A percentile compares a stretch with the other conserved stretches of the same genome.
Evolutionary conservation across 2,329 filamentous ascomycete genomes (phyloP).

Genomic region (Alternaria incomplexa): DNA sequence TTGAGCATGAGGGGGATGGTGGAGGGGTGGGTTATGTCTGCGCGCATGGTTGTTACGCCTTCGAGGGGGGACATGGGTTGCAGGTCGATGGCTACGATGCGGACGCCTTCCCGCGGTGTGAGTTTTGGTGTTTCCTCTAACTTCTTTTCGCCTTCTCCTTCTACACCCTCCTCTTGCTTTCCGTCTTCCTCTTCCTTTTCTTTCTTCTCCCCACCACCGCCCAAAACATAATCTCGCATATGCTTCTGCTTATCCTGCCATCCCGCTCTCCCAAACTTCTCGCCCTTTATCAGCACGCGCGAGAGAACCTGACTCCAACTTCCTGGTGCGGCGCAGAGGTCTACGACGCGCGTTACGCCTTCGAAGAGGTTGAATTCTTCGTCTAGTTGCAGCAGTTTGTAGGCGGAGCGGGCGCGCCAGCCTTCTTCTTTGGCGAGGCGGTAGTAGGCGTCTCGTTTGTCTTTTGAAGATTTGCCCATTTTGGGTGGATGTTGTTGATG

Average conservation of each 20-base stretch:
- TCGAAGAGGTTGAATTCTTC: constrained; percentile 95
- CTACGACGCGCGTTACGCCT: constrained; percentile 88
- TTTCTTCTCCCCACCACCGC: constrained; percentile 16
- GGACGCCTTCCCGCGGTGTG: constrained; percentile 72
- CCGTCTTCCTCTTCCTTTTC: constrained; percentile 19
- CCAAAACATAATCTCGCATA: constrained; percentile 67
- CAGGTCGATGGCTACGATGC: constrained; percentile 94
- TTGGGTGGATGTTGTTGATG: not conserved
- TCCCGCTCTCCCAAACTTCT: constrained; percentile 82
- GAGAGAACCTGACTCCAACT: constrained; percentile 98
- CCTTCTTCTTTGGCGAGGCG: constrained; percentile 98
- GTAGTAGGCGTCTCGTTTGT: constrained; percentile 98
- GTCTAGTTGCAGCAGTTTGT: constrained; percentile 95
- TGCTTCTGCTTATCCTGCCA: constrained; percentile 85
- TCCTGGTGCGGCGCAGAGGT: constrained; percentile 92
- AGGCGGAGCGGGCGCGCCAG: constrained; percentile 94
- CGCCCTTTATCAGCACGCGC: constrained; percentile 88
- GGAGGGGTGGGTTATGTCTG: constrained; percentile 96
- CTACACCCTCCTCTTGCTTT: constrained; percentile 17
- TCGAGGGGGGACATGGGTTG: constrained; percentile 95
- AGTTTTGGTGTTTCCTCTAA: constrained; percentile 31
- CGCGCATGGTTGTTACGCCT: constrained; percentile 88
- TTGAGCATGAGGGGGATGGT: constrained; percentile 88
- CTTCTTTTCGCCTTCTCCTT: constrained; percentile 15
- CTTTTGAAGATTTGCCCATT: constrained; percentile 98